Conservation (phyloP, 2,329 filamentous ascomycete species). For the Neofusicoccum laricinum region DNA sequence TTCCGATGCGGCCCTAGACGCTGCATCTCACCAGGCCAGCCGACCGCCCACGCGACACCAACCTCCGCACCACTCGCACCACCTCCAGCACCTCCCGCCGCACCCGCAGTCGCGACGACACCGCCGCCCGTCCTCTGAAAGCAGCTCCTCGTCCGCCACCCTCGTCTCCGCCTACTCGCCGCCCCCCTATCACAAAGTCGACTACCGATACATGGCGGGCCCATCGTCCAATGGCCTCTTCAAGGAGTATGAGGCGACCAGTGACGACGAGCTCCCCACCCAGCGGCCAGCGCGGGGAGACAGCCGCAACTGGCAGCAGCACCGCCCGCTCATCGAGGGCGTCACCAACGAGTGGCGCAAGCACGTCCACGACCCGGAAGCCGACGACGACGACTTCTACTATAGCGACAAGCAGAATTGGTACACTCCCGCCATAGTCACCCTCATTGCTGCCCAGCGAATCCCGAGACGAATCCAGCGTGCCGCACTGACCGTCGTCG, state of each 20-base stretch:
- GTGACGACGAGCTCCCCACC: constrained; percentile 11
- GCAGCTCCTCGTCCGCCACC: constrained; percentile 12
- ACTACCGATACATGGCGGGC: constrained; percentile 15
- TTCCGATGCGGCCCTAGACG: background rate
- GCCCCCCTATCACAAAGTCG: background rate
- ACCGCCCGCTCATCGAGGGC: constrained; percentile 22
- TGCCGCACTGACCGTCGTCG: constrained; percentile 31
- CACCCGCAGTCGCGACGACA: background rate
- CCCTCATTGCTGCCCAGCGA: constrained; percentile 24
- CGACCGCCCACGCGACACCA: background rate
- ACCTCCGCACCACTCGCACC: background rate
- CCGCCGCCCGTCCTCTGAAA: constrained; percentile 1
- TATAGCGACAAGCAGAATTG: constrained; percentile 34
- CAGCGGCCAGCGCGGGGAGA: background rate
- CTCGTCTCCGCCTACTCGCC: constrained; percentile 5
- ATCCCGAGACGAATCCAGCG: constrained; percentile 36
- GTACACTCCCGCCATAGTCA: constrained; percentile 31
- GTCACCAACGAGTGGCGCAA: constrained; percentile 25
- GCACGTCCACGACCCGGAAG: constrained; percentile 36
- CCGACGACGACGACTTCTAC: constrained; percentile 38
- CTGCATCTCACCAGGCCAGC: background rate
- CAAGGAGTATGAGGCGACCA: background rate
- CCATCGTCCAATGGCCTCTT: constrained; percentile 4
- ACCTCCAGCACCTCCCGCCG: background rate
- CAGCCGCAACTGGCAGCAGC: constrained; percentile 13